These are phyloP conservation scores for Musa beccarii DNA, from an alignment of 176 grass and related monocot species.

Conservation along the genomic window DNA sequence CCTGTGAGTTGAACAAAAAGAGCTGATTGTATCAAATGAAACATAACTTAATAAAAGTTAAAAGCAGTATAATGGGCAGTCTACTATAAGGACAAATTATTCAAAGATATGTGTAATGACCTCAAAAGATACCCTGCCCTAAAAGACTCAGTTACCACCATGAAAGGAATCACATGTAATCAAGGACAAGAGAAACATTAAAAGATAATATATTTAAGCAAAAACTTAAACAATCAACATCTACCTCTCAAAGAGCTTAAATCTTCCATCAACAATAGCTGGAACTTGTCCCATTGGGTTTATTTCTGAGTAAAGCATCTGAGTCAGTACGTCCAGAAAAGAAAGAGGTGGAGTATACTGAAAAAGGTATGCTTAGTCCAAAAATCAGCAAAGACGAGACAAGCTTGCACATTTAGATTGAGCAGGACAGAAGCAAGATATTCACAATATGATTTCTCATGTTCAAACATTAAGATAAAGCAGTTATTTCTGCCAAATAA, in stretches of 20 bases:
- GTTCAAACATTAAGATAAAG: neutral
- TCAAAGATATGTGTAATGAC: too few species aligned
- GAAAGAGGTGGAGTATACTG: neutral
- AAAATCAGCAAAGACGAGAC: neutral
- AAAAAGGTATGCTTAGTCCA: neutral
- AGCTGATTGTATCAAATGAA: too few species aligned
- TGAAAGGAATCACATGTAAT: neutral
- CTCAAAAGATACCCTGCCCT: too few species aligned
- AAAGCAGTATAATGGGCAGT: too few species aligned
- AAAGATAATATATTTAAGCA: neutral
- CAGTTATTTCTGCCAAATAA: neutral
- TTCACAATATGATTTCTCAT: neutral
- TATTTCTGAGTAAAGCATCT: constrained; percentile 39
- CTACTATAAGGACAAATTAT: too few species aligned
- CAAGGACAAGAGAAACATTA: constrained; percentile 7
- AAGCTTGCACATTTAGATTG: neutral
- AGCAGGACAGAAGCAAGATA: neutral
- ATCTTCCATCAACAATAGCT: constrained; percentile 72
- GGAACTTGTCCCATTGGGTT: constrained; percentile 84
- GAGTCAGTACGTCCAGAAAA: neutral
- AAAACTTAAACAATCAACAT: too few species aligned
- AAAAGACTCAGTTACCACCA: too few species aligned
- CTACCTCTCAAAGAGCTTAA: constrained; percentile 64
- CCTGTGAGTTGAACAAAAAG: too few species aligned
- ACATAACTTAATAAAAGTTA: too few species aligned